These are phyloP conservation scores for Dictyostelium intermedium DNA, from an alignment of 78 protist species.

Conservation along the genomic window DNA sequence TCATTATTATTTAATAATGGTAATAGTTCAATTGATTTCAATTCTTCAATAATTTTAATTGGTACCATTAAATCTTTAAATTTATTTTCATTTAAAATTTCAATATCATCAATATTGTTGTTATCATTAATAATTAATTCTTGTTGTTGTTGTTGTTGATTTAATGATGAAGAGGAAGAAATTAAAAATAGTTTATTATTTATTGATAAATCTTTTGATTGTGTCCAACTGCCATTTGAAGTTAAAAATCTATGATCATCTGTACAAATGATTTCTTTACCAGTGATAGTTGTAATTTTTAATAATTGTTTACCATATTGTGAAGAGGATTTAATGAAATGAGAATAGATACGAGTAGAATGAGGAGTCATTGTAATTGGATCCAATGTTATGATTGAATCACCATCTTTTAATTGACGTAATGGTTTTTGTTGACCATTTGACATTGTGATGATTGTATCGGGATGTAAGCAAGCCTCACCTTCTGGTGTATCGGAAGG, in stretches of 20 bases:
- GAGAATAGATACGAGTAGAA: slow-evolving; percentile 8
- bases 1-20: not conserved
- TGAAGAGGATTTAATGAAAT: slow-evolving; percentile 7
- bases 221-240: slow-evolving; percentile 26
- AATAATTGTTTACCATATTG: slow-evolving; percentile 9
- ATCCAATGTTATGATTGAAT: not conserved
- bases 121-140: not conserved
- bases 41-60: not conserved
- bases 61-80: not conserved
- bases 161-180: not conserved
- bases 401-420: slow-evolving; percentile 10
- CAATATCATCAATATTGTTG: not conserved
- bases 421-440: not conserved
- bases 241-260: slow-evolving; percentile 54
- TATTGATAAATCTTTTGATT: not conserved
- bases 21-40: not conserved
- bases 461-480: slow-evolving; percentile 78
- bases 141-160: too few relatives aligned
- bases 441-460: not conserved
- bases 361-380: not conserved
- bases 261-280: slow-evolving; percentile 30
- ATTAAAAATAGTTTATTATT: not conserved
- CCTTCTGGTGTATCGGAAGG: slow-evolving; percentile 99
- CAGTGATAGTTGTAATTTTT: slow-evolving; percentile 4
- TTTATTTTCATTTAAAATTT: slow-evolving; percentile 8